These are phyloP conservation scores for Pseudogymnoascus sp. DNA, from an alignment of 2,329 filamentous ascomycete genomes.

Conservation along the genomic window DNA sequence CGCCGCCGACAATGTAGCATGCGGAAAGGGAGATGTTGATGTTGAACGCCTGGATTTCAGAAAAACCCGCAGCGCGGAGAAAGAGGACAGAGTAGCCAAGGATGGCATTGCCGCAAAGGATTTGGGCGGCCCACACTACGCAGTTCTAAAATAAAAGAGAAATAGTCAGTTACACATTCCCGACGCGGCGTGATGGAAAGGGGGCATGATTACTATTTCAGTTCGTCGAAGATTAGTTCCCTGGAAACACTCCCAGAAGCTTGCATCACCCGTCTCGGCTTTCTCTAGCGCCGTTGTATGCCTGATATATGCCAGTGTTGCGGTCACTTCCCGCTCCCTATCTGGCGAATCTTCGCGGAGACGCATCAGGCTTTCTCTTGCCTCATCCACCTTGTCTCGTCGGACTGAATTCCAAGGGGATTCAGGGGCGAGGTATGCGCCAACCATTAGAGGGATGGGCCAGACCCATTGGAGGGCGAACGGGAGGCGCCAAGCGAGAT, in stretches of 20 bases:
- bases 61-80: constrained; percentile 34
- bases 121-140: constrained; percentile 34
- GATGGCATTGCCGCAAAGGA: constrained; percentile 33
- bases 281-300: constrained; percentile 22
- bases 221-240: constrained; percentile 24
- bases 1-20: constrained; percentile 34
- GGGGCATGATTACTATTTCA: constrained; percentile 18
- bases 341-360: constrained; percentile 22
- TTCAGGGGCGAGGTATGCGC: constrained; percentile 27
- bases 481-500: constrained; percentile 18
- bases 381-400: constrained; percentile 24
- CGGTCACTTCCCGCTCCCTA: constrained; percentile 24
- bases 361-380: constrained; percentile 22
- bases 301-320: constrained; percentile 22
- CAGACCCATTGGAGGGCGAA: constrained; percentile 20
- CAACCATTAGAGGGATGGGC: constrained; percentile 21
- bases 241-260: constrained; percentile 21
- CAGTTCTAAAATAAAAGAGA: constrained; percentile 25
- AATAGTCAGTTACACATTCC: not conserved
- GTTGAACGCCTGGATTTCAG: constrained; percentile 31
- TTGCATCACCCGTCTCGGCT: constrained; percentile 20
- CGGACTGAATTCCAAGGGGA: constrained; percentile 30
- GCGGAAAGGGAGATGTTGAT: constrained; percentile 35
- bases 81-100: constrained; percentile 34
- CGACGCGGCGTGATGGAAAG: not conserved